Evolutionary conservation across 1,139 yeast species (phyloP).

Genomic region (Debaryomyces robertsiae): DNA sequence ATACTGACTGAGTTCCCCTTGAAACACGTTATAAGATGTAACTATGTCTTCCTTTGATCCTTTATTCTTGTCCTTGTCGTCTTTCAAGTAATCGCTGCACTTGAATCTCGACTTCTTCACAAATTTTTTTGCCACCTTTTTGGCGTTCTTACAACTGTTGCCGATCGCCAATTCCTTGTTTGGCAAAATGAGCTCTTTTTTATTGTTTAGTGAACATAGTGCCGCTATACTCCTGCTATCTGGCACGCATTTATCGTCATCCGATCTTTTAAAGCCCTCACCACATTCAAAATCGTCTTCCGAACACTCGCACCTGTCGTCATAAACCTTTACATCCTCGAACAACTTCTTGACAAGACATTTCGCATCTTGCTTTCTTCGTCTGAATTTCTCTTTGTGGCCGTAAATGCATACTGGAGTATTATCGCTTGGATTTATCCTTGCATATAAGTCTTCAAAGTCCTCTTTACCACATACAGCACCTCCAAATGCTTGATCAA

Average conservation of each 20-base stretch:
- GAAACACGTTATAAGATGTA: conserved; percentile 28
- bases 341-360: conserved; percentile 68
- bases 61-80: conserved; percentile 29
- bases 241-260: conserved; percentile 58
- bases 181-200: conserved; percentile 28
- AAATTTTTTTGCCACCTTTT: conserved; percentile 29
- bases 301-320: conserved; percentile 68
- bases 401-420: conserved; percentile 74
- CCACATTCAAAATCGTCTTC: conserved; percentile 75
- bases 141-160: conserved; percentile 46
- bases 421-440: conserved; percentile 45
- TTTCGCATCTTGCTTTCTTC: conserved; percentile 69
- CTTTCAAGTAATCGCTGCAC: conserved; percentile 39
- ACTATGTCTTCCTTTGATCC: conserved; percentile 26
- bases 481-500: conserved; percentile 57
- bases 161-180: conserved; percentile 51
- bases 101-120: conserved; percentile 27
- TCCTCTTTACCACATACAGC: conserved; percentile 56
- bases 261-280: conserved; percentile 50
- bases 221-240: conserved; percentile 34
- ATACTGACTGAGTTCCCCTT: conserved; percentile 55
- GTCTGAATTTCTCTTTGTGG: conserved; percentile 61
- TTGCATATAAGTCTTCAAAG: conserved; percentile 69
- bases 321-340: conserved; percentile 57
- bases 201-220: conserved; percentile 30